Conservation (phyloP, 2,329 filamentous ascomycete genomes). For the Chalara sp. region DNA sequence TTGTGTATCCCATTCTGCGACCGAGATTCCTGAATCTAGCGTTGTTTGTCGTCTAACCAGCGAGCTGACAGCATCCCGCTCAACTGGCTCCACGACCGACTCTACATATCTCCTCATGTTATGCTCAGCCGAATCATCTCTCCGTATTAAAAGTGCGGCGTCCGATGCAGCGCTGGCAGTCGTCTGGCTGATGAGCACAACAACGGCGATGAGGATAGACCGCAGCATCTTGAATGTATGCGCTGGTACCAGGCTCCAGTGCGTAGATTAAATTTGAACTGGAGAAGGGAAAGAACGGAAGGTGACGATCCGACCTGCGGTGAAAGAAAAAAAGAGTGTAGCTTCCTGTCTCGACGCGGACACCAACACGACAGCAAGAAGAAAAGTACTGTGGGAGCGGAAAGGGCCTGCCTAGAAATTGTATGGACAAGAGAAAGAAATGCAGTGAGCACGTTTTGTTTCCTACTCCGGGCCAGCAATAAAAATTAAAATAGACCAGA, state of each 20-base stretch:
- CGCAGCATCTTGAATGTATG: slow-evolving; percentile 16
- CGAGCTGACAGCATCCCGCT: slow-evolving; percentile 16
- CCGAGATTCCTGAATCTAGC: slow-evolving; percentile 29
- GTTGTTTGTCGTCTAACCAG: neutral
- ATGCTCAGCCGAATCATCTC: slow-evolving; percentile 19
- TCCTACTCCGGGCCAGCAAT: too few relatives aligned
- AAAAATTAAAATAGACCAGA: too few relatives aligned
- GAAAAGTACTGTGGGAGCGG: too few relatives aligned
- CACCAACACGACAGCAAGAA: too few relatives aligned
- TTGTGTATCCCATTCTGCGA: slow-evolving; percentile 47
- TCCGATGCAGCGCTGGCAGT: slow-evolving; percentile 18
- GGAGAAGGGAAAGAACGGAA: slow-evolving; percentile 1
- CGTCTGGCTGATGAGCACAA: slow-evolving; percentile 22
- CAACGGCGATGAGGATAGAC: slow-evolving; percentile 11
- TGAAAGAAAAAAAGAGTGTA: too few relatives aligned
- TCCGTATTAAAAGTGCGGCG: slow-evolving; percentile 16
- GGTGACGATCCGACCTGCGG: neutral
- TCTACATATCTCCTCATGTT: slow-evolving; percentile 24
- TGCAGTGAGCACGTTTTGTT: too few relatives aligned
- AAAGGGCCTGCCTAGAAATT: too few relatives aligned
- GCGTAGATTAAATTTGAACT: neutral
- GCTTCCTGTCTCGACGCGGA: too few relatives aligned
- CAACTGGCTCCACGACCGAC: slow-evolving; percentile 22
- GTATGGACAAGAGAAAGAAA: too few relatives aligned
- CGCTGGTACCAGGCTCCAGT: too few relatives aligned